phyloP scores from a whole-genome alignment of 176 grass and related monocot species.

The Aechmea fasciata region DNA sequence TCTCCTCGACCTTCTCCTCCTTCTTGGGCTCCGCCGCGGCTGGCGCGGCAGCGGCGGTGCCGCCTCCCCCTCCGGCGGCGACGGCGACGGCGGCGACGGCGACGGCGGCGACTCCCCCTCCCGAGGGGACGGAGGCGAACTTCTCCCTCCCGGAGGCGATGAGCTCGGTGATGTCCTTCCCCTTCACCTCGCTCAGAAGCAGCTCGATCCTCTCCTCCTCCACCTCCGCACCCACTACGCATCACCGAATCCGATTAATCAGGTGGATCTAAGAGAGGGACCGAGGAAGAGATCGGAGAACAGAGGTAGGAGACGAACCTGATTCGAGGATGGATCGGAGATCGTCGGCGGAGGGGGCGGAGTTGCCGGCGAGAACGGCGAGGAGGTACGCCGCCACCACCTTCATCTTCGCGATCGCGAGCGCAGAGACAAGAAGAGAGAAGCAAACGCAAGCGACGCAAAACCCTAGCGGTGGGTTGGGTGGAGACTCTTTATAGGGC shows the following conservation, averaged over 20 bases:
- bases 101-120: slow-evolving; percentile 22
- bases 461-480: no score
- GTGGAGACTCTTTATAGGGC: no score
- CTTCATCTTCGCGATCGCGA: not conserved
- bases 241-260: no score
- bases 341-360: not conserved
- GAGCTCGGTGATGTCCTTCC: slow-evolving; percentile 47
- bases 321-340: not conserved
- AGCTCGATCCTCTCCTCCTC: slow-evolving; percentile 34
- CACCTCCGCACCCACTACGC: slow-evolving; percentile 40
- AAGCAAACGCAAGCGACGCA: no score
- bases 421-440: not conserved
- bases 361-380: not conserved
- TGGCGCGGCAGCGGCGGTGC: slow-evolving; percentile 23
- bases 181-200: slow-evolving; percentile 34
- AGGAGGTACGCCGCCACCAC: not conserved
- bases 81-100: slow-evolving; percentile 20
- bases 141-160: slow-evolving; percentile 54
- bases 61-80: slow-evolving; percentile 17
- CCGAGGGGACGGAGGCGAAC: slow-evolving; percentile 40
- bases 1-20: slow-evolving; percentile 55
- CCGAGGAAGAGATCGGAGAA: not conserved
- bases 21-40: slow-evolving; percentile 46
- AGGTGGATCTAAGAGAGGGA: not conserved
- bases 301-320: not conserved